Percentiles rank a stretch among this genome's conserved stretches.
Evolutionary conservation across 441 rosid species (phyloP).

Genomic region (Flueggea neowawraea): DNA sequence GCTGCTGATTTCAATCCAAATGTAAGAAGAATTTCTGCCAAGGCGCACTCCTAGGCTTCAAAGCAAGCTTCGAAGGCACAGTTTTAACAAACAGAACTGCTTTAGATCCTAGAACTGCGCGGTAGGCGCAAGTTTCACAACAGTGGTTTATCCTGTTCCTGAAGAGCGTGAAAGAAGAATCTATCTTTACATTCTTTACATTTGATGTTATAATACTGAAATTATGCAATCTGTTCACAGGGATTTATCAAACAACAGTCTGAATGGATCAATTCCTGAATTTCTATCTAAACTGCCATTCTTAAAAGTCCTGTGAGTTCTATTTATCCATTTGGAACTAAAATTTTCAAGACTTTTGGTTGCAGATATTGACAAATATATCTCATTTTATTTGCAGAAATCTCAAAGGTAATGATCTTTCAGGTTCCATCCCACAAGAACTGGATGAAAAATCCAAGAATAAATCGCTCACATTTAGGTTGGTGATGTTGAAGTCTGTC

Average conservation of each 20-base stretch:
- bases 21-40: too few relatives aligned
- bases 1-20: background rate
- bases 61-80: too few relatives aligned
- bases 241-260: slow-evolving; percentile 54
- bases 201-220: background rate
- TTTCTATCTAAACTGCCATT: slow-evolving; percentile 32
- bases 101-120: too few relatives aligned
- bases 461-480: too few relatives aligned
- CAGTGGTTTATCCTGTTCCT: too few relatives aligned
- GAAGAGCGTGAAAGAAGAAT: too few relatives aligned
- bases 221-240: slow-evolving; percentile 17
- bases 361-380: background rate
- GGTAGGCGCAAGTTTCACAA: too few relatives aligned
- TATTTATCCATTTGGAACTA: background rate
- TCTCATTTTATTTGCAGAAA: slow-evolving; percentile 28
- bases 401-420: slow-evolving; percentile 40
- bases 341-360: background rate
- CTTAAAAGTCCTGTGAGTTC: slow-evolving; percentile 41
- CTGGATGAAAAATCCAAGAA: slow-evolving; percentile 10
- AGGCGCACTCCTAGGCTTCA: too few relatives aligned
- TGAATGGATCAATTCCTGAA: slow-evolving; percentile 46
- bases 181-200: too few relatives aligned
- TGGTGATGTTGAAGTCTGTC: too few relatives aligned
- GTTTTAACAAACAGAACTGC: too few relatives aligned
- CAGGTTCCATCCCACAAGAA: slow-evolving; percentile 25